phyloP scores from a whole-genome alignment of 345 rosid species.

The Melaleuca alternifolia region DNA sequence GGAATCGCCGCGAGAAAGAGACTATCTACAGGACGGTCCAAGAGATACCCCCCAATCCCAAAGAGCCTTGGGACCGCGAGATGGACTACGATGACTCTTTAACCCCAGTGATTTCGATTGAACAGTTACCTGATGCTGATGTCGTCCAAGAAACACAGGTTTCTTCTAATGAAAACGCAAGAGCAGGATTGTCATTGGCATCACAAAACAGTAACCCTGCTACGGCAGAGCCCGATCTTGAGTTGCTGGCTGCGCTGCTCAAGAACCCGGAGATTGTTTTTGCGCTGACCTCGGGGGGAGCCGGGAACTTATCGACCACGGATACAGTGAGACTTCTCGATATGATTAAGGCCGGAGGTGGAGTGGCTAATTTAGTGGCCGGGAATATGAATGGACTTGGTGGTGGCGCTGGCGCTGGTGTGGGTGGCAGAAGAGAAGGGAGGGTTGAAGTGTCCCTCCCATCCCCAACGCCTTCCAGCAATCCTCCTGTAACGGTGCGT shows the following conservation, averaged over 20 bases:
- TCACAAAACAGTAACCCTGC: slow-evolving; percentile 17
- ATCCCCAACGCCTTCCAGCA: slow-evolving; percentile 82
- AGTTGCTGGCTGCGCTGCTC: slow-evolving; percentile 85
- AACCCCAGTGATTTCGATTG: slow-evolving; percentile 74
- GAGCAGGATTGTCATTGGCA: slow-evolving; percentile 13
- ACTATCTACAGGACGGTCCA: slow-evolving; percentile 35
- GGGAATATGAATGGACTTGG: slow-evolving; percentile 12
- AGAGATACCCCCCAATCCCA: slow-evolving; percentile 75
- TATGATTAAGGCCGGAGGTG: slow-evolving; percentile 51
- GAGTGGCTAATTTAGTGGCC: background rate
- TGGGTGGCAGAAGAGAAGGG: slow-evolving; percentile 35
- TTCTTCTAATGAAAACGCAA: slow-evolving; percentile 20
- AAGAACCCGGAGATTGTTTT: slow-evolving; percentile 88
- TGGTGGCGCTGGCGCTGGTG: background rate
- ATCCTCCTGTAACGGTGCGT: slow-evolving; percentile 91
- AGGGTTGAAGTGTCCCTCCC: slow-evolving; percentile 88
- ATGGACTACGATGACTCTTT: slow-evolving; percentile 88
- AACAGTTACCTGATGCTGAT: slow-evolving; percentile 74
- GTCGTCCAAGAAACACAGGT: slow-evolving; percentile 37
- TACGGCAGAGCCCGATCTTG: slow-evolving; percentile 67
- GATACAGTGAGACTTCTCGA: slow-evolving; percentile 81
- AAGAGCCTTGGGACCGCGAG: slow-evolving; percentile 95
- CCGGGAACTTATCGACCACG: slow-evolving; percentile 44
- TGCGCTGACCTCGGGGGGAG: slow-evolving; percentile 82
- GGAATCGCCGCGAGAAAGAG: slow-evolving; percentile 82